Conservation (phyloP, 129 eudicot genomes). For the Logfia minima region DNA sequence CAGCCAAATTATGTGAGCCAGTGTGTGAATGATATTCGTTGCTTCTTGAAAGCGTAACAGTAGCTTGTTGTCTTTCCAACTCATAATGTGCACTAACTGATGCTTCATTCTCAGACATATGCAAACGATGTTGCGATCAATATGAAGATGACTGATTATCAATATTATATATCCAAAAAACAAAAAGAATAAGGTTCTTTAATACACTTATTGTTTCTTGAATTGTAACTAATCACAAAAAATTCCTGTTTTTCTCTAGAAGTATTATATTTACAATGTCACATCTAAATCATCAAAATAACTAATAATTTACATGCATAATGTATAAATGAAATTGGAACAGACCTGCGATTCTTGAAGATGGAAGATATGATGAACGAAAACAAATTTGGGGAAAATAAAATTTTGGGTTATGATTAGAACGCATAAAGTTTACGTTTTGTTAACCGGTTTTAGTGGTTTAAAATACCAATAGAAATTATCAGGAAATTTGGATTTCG, state of each 20-base stretch:
- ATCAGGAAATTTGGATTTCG: constrained; percentile 9
- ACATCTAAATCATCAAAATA: not conserved
- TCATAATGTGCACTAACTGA: constrained; percentile 30
- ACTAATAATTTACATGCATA: not conserved
- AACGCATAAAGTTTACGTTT: constrained; percentile 22
- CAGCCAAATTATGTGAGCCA: constrained; percentile 17
- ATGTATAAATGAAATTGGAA: not conserved
- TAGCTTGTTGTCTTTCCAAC: not conserved
- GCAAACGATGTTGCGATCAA: constrained; percentile 40
- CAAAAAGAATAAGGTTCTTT: not conserved
- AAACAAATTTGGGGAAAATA: not conserved
- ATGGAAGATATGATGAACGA: constrained; percentile 25
- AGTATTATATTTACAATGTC: not conserved
- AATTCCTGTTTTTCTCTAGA: too few relatives aligned
- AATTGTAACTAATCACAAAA: too few relatives aligned
- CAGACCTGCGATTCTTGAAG: constrained; percentile 34
- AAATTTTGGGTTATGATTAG: constrained; percentile 18
- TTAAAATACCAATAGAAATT: constrained; percentile 1
- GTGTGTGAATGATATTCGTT: constrained; percentile 29
- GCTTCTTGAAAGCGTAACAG: constrained; percentile 22
- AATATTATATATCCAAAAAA: not conserved
- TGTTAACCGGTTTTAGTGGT: constrained; percentile 23
- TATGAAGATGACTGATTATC: not conserved
- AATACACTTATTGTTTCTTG: too few relatives aligned
- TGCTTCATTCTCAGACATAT: constrained; percentile 43